phyloP scores from a whole-genome alignment of 495 filamentous ascomycete genomes.

The Talaromyces thailandensis region DNA sequence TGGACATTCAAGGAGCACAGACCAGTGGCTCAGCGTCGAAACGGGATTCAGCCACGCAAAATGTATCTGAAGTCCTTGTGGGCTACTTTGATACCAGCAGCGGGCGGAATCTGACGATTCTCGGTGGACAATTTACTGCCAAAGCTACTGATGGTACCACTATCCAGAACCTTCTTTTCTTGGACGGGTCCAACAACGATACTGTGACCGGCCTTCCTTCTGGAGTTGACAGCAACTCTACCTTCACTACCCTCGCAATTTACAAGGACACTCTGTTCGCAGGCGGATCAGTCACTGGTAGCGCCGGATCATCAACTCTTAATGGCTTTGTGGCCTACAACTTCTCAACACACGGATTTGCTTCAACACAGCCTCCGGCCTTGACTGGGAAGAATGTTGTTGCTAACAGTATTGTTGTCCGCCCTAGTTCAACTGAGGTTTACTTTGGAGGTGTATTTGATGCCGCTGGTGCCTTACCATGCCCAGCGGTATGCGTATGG shows the following conservation, averaged over 20 bases:
- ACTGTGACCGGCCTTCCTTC: conserved; percentile 60
- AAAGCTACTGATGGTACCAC: conserved; percentile 57
- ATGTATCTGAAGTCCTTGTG: conserved; percentile 54
- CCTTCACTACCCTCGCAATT: conserved; percentile 61
- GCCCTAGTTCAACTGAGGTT: conserved; percentile 58
- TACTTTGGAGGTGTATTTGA: conserved; percentile 82
- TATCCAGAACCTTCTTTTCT: conserved; percentile 69
- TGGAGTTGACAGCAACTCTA: conserved; percentile 62
- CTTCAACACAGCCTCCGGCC: conserved; percentile 56
- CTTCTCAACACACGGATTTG: conserved; percentile 50
- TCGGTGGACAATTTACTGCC: conserved; percentile 82
- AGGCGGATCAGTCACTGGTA: conserved; percentile 71
- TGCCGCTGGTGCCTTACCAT: conserved; percentile 73
- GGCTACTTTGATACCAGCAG: conserved; percentile 67
- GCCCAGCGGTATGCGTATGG: conserved; percentile 72
- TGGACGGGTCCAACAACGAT: conserved; percentile 53
- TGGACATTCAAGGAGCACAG: conserved; percentile 42
- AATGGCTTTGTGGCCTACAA: conserved; percentile 77
- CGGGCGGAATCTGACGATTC: conserved; percentile 69
- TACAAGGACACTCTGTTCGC: conserved; percentile 65
- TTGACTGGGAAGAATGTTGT: conserved; percentile 58
- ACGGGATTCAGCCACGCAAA: conserved; percentile 44
- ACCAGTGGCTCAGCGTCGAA: conserved; percentile 37
- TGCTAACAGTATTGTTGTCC: conserved; percentile 64
- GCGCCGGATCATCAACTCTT: conserved; percentile 48